Evolutionary conservation across 176 grass and related monocot species (phyloP), one percentile per base, ranked within the genome.

Genomic region (Bonia amplexicaulis): DNA sequence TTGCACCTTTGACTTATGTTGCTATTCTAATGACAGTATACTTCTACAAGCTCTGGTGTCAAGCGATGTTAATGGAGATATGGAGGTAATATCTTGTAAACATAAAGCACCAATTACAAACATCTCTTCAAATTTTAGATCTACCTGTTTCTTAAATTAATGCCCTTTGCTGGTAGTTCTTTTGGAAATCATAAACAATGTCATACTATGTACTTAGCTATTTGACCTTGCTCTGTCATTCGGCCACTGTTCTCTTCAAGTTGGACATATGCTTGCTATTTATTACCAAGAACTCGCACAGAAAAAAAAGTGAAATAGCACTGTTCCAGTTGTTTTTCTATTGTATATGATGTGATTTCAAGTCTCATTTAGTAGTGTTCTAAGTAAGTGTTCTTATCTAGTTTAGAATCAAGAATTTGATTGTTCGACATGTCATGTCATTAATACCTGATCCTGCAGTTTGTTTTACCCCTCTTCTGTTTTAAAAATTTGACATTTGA

Each of bases 41-140:
- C 91, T 99, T 89, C 86, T 96, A 44, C 96, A 92, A 92, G 86
- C 91, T 83, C 77, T 99, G 86, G 74, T 96, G 78, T 92, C 88
- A 91, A 89, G 80, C 80, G 90, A 90, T 63, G 85, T 81, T 86
- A 92, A 92, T 92, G 93, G 82, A 61, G 96, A 96, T 86, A 87
- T 90, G 81, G 96, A 99, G 96, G 96, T 94, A 78, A 76, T 78
- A 31, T 78, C 17, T 83, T 85, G 6, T 53, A 84, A 79, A 67
- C 27, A 49, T 52, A 62, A 71, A 27, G 7, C 44, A 85, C 64
- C 72, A 54, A 60, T 84, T 68, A 52, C 51, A 48, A 33, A 67
- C 0, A 62, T 53, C 68, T 83, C 37, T 23, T 40, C 16, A 77
- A 82, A 57, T 59, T 82, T 82, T 22, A 46, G 37, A 69, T 82